Conservation (phyloP, 2,329 filamentous ascomycete genomes). For the Monilinia laxa region DNA sequence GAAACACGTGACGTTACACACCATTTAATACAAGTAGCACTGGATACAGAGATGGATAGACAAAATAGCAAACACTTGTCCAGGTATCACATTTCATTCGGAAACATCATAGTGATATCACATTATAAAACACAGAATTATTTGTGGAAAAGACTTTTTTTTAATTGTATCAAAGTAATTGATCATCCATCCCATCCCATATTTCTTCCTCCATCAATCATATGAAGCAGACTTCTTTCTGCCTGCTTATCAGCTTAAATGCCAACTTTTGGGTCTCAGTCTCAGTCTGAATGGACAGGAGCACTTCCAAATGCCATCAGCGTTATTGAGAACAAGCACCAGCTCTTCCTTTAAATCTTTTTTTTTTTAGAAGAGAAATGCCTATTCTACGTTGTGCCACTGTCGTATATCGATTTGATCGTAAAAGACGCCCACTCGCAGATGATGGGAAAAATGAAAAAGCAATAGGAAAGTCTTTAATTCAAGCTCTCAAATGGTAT, state of each 20-base stretch:
- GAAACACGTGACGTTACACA: no score
- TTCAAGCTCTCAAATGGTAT: constrained; percentile 27
- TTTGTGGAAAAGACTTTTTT: constrained; percentile 20
- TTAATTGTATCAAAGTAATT: constrained; percentile 19
- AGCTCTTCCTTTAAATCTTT: constrained; percentile 29
- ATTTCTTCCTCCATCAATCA: constrained; percentile 23
- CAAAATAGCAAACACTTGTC: neutral
- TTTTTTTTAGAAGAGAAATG: constrained; percentile 29
- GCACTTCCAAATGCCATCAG: constrained; percentile 43
- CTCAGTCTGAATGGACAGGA: constrained; percentile 41
- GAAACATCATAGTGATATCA: neutral
- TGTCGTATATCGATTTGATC: constrained; percentile 22
- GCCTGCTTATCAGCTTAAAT: constrained; percentile 18
- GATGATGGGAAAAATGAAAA: constrained; percentile 34
- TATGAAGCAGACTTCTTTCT: constrained; percentile 21
- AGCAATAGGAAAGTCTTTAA: constrained; percentile 25
- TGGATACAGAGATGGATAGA: neutral
- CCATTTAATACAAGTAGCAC: no score
- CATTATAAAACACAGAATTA: neutral
- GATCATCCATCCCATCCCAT: constrained; percentile 7
- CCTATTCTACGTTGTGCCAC: constrained; percentile 26
- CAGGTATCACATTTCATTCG: no score
- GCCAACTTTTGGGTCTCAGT: constrained; percentile 21
- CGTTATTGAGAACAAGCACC: constrained; percentile 32
- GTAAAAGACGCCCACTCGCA: constrained; percentile 34